phyloP scores from a whole-genome alignment of 306 rosid species.

The Rosa multiflora region DNA sequence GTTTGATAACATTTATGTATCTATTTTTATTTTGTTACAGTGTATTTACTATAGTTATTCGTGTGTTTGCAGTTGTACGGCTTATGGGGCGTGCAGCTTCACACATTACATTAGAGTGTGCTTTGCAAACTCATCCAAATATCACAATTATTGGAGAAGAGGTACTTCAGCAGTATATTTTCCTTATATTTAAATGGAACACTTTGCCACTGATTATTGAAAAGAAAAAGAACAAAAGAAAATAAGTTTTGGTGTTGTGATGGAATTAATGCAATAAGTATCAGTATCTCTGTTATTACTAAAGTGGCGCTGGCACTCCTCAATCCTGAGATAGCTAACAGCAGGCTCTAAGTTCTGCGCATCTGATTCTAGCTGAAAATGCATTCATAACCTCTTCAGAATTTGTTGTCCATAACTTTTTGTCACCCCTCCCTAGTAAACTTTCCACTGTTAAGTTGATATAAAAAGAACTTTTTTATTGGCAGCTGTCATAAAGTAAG shows the following conservation, averaged over 20 bases:
- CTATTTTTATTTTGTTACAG: not conserved
- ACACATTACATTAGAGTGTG: slow-evolving; percentile 96
- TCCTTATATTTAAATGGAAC: not conserved
- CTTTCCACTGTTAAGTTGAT: not conserved
- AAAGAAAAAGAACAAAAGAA: not conserved
- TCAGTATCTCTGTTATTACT: not conserved
- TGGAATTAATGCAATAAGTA: not conserved
- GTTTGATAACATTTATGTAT: not conserved
- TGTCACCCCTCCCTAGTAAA: not conserved
- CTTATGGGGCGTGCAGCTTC: slow-evolving; percentile 99
- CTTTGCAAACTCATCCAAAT: slow-evolving; percentile 98
- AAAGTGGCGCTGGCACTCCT: not conserved
- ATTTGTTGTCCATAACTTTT: not conserved
- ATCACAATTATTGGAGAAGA: slow-evolving; percentile 96
- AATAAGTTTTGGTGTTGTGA: not conserved
- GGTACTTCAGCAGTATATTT: slow-evolving; percentile 39
- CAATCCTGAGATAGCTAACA: not conserved
- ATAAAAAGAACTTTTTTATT: not conserved
- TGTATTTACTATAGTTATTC: not conserved
- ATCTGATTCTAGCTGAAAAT: too few relatives aligned
- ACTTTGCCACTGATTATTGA: not conserved
- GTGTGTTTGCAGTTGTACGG: slow-evolving; percentile 78
- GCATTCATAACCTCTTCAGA: not conserved
- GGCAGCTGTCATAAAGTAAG: not conserved
- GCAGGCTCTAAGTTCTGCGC: not conserved